phyloP scores from a whole-genome alignment of 257 asterid genomes.

The Lantana camara region DNA sequence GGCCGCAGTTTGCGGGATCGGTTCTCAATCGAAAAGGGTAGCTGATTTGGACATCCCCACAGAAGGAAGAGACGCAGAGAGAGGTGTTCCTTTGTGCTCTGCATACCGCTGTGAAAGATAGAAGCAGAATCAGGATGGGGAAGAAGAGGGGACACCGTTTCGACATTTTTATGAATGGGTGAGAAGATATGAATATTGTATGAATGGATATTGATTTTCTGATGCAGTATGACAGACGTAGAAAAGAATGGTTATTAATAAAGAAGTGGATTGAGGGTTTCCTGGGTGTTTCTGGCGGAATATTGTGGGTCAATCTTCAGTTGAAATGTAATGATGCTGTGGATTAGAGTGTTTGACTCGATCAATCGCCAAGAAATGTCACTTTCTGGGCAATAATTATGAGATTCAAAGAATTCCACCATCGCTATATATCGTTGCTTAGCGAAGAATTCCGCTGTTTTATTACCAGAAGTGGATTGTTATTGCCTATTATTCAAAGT shows the following conservation, averaged over 20 bases:
- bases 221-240: neutral
- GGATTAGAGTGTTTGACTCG: conserved; percentile 17
- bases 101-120: conserved; percentile 23
- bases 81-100: conserved; percentile 37
- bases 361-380: neutral
- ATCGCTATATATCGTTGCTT: neutral
- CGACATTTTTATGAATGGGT: conserved; percentile 27
- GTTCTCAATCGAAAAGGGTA: conserved; percentile 46
- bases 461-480: neutral
- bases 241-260: neutral
- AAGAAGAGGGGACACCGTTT: neutral
- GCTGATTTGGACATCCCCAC: conserved; percentile 50
- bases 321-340: conserved; percentile 13
- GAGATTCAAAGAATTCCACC: neutral
- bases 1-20: conserved; percentile 36
- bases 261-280: conserved; percentile 5
- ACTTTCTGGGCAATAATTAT: conserved; percentile 18
- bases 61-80: conserved; percentile 48
- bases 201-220: neutral
- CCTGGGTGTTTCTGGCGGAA: conserved; percentile 6
- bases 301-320: conserved; percentile 5
- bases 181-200: neutral
- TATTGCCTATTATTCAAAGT: conserved; percentile 22
- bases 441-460: neutral
- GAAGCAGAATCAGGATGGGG: conserved; percentile 27